Base-by-base conservation (phyloP, 1,284 basidiomycete species). In the Vanrija pseudolonga region DNA sequence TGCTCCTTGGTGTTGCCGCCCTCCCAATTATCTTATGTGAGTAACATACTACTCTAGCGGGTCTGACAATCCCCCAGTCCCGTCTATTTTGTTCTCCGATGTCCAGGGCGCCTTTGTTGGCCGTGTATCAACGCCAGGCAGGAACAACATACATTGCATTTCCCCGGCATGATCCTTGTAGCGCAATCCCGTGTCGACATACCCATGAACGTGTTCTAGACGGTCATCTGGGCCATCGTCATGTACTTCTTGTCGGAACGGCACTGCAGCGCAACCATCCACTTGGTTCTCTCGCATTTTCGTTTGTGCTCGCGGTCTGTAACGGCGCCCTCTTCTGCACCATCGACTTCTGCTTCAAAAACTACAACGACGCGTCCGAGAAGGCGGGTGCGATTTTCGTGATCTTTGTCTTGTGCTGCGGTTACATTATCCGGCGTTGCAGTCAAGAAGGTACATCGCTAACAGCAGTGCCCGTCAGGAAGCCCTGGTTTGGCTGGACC, bases 71-170 rank as follows among this genome's bases (percentile, higher is more conserved):
- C 20, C 6, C 19, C 39, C 18, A 54, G 44, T 67, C 78, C 78
- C 55, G 75, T 77, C 8, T 65, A 81, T 51, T 74, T 77, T 41
- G 76, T 74, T 79, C 63, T 80, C 85, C n/a, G 89, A 91, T 71
- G 87, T 89, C 45, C 84, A 86, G 0, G 80, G 84, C 1, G 78
- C 87, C 8, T 89, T 85, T 72, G 72, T 79, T 2, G 85, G 88
- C 63, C 84, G 88, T 26, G 84, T 1, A 88, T 90, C 53, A 80
- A 89, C 8, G 77, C 80, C 22, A 80, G 76, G 51, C 78, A 79
- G 59, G 73, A 76, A 55, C 67, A 63, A 8, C 76, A 76, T 58
- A 68, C 74, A 17, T 71, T 77, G 63, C 73, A 74, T 54, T 66
- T 71, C 28, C 76, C 76, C 2, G 64, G 69, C 0, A n/a, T 76